These are phyloP conservation scores for Toxoplasma gondii DNA, from an alignment of 169 alveolate species.

Conservation along the genomic window DNA sequence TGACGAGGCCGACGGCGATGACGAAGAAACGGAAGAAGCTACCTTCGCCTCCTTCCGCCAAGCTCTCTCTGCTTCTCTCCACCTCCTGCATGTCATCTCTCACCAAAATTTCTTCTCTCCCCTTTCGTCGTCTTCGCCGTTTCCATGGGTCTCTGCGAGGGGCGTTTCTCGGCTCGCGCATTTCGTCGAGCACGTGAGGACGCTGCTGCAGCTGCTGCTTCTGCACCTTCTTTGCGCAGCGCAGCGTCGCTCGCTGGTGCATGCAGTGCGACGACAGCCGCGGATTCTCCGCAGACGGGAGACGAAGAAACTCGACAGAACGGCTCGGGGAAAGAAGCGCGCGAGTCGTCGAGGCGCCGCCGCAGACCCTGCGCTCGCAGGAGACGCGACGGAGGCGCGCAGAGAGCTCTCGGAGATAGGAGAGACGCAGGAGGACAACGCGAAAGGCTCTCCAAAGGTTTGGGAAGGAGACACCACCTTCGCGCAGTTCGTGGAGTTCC, in stretches of 20 bases:
- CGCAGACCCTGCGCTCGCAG: no score
- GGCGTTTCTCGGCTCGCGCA: background rate
- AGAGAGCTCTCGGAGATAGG: background rate
- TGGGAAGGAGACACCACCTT: background rate
- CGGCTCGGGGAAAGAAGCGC: background rate
- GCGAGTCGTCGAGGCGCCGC: background rate
- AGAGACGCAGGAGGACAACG: background rate
- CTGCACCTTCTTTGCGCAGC: background rate
- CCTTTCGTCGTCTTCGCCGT: background rate
- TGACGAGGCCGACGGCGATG: background rate
- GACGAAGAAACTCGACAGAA: background rate
- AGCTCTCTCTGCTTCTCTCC: conserved; percentile 14
- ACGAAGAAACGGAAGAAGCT: background rate
- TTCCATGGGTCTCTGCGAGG: background rate
- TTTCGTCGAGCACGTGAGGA: background rate
- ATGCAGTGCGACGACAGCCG: background rate
- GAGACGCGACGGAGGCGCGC: background rate
- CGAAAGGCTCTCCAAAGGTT: background rate
- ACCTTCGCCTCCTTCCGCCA: background rate
- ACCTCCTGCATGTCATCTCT: conserved; percentile 1
- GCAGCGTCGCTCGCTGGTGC: background rate
- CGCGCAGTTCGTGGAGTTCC: background rate
- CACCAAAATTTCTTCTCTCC: background rate
- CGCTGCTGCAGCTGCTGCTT: conserved; percentile 16
- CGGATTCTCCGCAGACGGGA: background rate